Evolutionary conservation across 192 early-diverging fungal species (phyloP).

Genomic region (Coemansia sp.): DNA sequence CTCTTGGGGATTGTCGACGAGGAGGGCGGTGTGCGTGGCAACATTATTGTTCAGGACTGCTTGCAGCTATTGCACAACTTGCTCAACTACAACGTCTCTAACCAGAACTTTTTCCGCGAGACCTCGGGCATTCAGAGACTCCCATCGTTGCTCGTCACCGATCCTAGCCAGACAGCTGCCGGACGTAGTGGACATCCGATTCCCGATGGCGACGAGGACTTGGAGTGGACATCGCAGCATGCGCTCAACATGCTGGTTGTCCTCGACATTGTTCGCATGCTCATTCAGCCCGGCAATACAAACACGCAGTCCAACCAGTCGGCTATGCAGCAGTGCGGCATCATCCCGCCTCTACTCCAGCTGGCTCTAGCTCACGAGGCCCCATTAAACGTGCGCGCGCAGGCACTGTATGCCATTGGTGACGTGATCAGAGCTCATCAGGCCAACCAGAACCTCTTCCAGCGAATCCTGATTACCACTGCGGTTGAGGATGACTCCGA

Average conservation of each 20-base stretch:
- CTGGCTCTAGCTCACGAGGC: constrained; percentile 72
- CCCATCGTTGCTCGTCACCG: constrained; percentile 69
- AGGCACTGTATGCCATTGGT: constrained; percentile 83
- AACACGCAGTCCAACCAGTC: constrained; percentile 89
- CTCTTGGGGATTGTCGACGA: constrained; percentile 84
- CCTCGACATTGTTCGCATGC: constrained; percentile 83
- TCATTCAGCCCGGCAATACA: constrained; percentile 83
- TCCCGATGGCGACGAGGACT: constrained; percentile 38
- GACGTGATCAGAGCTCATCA: constrained; percentile 77
- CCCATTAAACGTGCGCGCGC: constrained; percentile 72
- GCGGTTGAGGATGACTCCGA: constrained; percentile 36
- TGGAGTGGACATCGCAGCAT: constrained; percentile 82
- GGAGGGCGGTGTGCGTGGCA: constrained; percentile 89
- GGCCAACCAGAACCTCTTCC: constrained; percentile 75
- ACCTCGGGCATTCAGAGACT: constrained; percentile 90
- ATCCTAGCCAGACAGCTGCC: constrained; percentile 49
- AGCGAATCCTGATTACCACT: constrained; percentile 66
- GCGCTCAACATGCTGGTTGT: constrained; percentile 83
- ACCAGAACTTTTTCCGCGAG: constrained; percentile 99
- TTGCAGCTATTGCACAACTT: constrained; percentile 89
- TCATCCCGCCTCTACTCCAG: constrained; percentile 78
- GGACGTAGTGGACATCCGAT: constrained; percentile 29
- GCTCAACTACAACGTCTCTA: constrained; percentile 93
- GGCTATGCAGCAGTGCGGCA: constrained; percentile 79
- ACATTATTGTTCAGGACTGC: constrained; percentile 93